Percentiles rank a stretch among this genome's conserved stretches.
Conservation (phyloP, 2,329 filamentous ascomycete species). For the Pseudopithomyces chartarum region DNA sequence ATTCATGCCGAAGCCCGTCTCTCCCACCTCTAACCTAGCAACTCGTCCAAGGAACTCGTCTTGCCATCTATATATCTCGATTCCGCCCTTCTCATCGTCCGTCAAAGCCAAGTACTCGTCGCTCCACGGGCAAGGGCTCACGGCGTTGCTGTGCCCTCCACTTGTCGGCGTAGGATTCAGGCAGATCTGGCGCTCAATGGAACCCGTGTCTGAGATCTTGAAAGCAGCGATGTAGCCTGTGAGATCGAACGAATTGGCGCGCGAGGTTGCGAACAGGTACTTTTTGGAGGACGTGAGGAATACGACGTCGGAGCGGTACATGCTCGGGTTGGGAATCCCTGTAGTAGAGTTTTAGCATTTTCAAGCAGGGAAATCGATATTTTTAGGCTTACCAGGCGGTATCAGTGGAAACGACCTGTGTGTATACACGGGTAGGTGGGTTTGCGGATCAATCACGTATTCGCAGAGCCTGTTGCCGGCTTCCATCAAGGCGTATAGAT, state of each 20-base stretch:
- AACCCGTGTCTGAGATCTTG: conserved; percentile 68
- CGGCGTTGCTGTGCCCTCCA: conserved; percentile 86
- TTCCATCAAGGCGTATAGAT: conserved; percentile 88
- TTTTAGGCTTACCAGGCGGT: conserved; percentile 67
- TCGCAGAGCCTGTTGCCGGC: conserved; percentile 83
- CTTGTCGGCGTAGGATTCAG: conserved; percentile 85
- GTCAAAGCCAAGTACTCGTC: conserved; percentile 91
- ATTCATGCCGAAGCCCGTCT: conserved; percentile 95
- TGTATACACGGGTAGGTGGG: conserved; percentile 78
- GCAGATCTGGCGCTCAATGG: conserved; percentile 77
- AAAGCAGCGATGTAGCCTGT: conserved; percentile 86
- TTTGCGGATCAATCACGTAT: conserved; percentile 76
- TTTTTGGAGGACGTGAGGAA: conserved; percentile 71
- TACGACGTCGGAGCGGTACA: conserved; percentile 88
- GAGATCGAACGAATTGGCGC: conserved; percentile 74
- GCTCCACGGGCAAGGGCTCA: conserved; percentile 80
- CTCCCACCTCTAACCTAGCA: conserved; percentile 75
- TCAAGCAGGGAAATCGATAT: too few relatives aligned
- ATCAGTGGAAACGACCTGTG: conserved; percentile 78
- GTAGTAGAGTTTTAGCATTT: not conserved
- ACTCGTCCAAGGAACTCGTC: conserved; percentile 81
- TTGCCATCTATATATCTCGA: conserved; percentile 87
- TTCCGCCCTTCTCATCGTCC: conserved; percentile 83
- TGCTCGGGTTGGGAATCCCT: conserved; percentile 57
- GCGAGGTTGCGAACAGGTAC: conserved; percentile 84